phyloP scores from a whole-genome alignment of 2,329 filamentous ascomycete species.

The Trichoderma sp. region DNA sequence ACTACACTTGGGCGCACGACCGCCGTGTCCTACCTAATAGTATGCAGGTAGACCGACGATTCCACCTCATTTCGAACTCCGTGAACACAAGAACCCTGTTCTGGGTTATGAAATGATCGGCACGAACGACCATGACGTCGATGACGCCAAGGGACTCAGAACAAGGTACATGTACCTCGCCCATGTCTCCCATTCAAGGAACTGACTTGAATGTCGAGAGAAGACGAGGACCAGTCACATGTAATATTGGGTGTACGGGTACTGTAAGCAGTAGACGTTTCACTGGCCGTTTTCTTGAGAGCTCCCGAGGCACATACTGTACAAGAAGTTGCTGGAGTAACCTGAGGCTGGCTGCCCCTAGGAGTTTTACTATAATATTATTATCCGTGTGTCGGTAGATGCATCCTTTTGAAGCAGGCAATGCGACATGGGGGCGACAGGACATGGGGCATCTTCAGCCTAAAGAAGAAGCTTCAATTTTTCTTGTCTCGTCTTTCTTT shows the following conservation, averaged over 20 bases:
- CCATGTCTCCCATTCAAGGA: background rate
- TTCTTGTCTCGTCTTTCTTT: background rate
- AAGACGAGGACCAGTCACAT: background rate
- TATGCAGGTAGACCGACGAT: background rate
- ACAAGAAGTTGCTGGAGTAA: background rate
- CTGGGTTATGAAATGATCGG: background rate
- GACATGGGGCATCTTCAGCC: background rate
- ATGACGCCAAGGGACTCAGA: background rate
- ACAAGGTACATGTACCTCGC: background rate
- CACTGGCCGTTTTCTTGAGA: background rate
- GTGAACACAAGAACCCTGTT: background rate
- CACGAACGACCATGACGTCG: background rate
- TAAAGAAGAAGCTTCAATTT: slow-evolving; percentile 12
- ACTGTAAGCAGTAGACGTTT: background rate
- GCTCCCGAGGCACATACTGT: no score
- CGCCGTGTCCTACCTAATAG: background rate
- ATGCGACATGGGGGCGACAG: slow-evolving; percentile 1
- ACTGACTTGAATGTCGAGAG: background rate
- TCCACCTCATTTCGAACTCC: background rate
- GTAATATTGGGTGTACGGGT: background rate
- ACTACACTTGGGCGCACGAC: background rate
- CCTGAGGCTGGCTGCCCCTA: background rate
- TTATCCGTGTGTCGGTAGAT: background rate
- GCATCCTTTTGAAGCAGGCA: background rate
- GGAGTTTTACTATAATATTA: background rate